Base-by-base conservation (phyloP, 202 grass and related monocot species). In the Hordeum pubiflorum region DNA sequence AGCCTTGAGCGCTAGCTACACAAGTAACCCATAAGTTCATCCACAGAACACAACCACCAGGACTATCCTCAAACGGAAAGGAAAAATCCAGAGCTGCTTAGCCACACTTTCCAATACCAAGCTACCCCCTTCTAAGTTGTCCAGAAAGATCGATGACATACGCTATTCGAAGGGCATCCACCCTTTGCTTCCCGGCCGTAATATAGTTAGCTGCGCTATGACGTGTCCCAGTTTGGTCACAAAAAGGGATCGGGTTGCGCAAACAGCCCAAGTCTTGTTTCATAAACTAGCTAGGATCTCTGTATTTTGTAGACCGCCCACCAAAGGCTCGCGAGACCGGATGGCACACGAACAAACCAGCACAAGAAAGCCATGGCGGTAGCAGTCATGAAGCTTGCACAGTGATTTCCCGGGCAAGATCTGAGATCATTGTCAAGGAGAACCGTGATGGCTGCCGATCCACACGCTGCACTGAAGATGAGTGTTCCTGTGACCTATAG, bases 41-140 rank as follows among this genome's bases (percentile, higher is more conserved):
- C 41, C 37, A 37, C 29, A 60, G 18, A 26, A 40, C 69, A 89
- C 67, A 86, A 86, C 7, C 67, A 73, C 3, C 37, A 4, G 39
- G 74, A 26, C 5, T 2, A 3, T 41, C 41, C 14, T 41, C 78
- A 77, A 82, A 41, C 54, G 44, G 77, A 22, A 64, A 58, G 27
- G 58, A 10, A 14, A 79, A 68, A 31, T 24, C 27, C 10, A 37
- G 52, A 60, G 74, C 74, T 82, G 74, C 50, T 37, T 50, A 82
- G 61, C 62, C 46, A 84, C 23, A 74, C 17, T 52, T 65, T 62
- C 32, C 37, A 62, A 79, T 15, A 52, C 31, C 71, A 72, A 85
- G 22, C 77, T 70, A 83, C 58, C 32, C 24, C 75, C 46, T 50
- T 50, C 76, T 77, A 83, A 77, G 89, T 87, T 90, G 86, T 89